Conservation (phyloP, 495 filamentous ascomycete genomes). For the Physcia stellaris region DNA sequence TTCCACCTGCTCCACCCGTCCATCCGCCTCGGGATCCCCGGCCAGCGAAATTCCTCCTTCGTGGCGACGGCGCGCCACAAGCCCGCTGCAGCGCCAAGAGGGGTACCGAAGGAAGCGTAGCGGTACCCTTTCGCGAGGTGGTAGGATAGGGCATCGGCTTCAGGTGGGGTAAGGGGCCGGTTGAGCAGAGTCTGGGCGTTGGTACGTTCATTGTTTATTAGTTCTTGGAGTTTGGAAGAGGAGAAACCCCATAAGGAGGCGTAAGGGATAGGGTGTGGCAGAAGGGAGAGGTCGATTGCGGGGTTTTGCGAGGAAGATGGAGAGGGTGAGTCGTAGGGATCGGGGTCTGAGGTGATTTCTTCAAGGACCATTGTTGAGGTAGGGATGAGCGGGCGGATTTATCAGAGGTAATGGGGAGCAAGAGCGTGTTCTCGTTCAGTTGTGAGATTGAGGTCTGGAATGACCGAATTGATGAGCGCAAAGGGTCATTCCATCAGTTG, state of each 20-base stretch:
- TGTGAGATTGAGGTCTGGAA: too few relatives aligned
- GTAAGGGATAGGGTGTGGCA: constrained; percentile 9
- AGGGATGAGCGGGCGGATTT: too few relatives aligned
- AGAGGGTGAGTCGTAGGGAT: constrained; percentile 10
- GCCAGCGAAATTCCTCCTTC: constrained; percentile 5
- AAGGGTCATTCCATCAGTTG: too few relatives aligned
- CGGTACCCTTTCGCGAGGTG: constrained; percentile 1
- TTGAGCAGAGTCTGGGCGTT: not conserved
- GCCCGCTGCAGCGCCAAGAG: not conserved
- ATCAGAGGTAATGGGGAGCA: too few relatives aligned
- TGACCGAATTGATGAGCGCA: too few relatives aligned
- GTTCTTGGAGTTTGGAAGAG: not conserved
- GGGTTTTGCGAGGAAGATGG: constrained; percentile 5
- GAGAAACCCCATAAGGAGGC: constrained; percentile 10
- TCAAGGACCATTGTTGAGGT: not conserved
- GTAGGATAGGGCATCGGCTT: constrained; percentile 5
- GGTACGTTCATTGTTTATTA: not conserved
- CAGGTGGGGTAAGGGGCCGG: constrained; percentile 6
- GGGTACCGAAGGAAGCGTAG: constrained; percentile 4
- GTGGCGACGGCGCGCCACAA: constrained; percentile 3
- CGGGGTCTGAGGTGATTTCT: not conserved
- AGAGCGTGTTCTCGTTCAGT: too few relatives aligned
- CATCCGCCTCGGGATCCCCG: constrained; percentile 1
- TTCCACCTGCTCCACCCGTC: too few relatives aligned
- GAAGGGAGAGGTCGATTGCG: constrained; percentile 5